Conservation (phyloP, 257 asterid species). For the Avicennia marina region DNA sequence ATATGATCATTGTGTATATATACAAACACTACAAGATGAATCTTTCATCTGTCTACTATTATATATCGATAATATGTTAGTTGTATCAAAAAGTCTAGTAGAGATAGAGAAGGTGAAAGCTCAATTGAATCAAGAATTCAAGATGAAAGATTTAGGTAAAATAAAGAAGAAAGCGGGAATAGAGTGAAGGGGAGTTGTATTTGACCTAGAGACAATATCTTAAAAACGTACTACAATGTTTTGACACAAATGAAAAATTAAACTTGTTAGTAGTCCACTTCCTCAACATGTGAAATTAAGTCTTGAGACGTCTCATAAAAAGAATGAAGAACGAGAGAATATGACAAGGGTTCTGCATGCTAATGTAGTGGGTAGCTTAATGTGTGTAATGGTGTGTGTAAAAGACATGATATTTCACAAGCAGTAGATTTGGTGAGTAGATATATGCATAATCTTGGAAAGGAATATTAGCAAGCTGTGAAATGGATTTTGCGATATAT, state of each 20-base stretch:
- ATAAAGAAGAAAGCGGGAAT: neutral
- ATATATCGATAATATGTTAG: neutral
- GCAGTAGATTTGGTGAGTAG: neutral
- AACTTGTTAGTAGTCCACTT: neutral
- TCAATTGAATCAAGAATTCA: neutral
- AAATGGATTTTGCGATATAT: neutral
- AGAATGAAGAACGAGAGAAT: neutral
- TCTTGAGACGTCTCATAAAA: neutral
- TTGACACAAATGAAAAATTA: neutral
- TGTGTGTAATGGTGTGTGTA: neutral
- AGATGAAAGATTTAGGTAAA: neutral
- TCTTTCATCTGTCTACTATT: neutral
- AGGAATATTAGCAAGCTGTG: too few relatives aligned
- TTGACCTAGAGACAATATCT: neutral
- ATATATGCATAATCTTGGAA: conserved; percentile 3
- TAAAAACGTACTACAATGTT: neutral
- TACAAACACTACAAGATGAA: neutral
- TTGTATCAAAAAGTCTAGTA: neutral
- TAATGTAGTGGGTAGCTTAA: neutral
- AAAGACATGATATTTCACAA: neutral
- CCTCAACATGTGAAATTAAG: neutral
- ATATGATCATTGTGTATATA: too few relatives aligned
- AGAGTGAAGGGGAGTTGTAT: neutral
- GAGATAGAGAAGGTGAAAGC: neutral
- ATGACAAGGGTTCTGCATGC: neutral